phyloP scores from a whole-genome alignment of 2,329 filamentous ascomycete species.

The Hymenoscyphus fructigenus region DNA sequence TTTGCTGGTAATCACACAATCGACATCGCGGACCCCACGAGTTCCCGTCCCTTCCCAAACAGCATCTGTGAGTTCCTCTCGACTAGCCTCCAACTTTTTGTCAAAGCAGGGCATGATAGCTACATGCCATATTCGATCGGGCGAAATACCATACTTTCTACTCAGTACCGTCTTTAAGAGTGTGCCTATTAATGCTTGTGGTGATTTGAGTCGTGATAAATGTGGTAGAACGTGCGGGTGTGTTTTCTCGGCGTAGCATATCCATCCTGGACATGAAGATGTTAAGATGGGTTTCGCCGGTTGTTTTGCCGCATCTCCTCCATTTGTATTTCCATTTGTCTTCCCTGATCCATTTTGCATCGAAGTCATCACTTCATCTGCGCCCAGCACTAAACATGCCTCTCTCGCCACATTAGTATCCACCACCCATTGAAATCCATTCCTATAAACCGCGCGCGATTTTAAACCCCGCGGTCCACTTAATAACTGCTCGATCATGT shows the following conservation, averaged over 20 bases:
- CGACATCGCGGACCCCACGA: slow-evolving; percentile 76
- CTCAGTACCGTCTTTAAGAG: slow-evolving; percentile 85
- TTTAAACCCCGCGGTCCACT: slow-evolving; percentile 67
- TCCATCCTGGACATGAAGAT: slow-evolving; percentile 94
- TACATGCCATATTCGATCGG: slow-evolving; percentile 87
- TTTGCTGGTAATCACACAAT: slow-evolving; percentile 96
- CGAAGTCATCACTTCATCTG: slow-evolving; percentile 64
- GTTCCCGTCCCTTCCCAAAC: slow-evolving; percentile 62
- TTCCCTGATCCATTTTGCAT: slow-evolving; percentile 21
- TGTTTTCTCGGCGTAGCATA: slow-evolving; percentile 98
- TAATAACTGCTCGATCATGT: slow-evolving; percentile 81
- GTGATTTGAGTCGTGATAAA: slow-evolving; percentile 87
- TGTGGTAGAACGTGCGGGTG: slow-evolving; percentile 92
- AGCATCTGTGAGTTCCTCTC: slow-evolving; percentile 83
- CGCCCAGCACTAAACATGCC: slow-evolving; percentile 76
- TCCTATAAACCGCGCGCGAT: slow-evolving; percentile 68
- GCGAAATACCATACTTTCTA: slow-evolving; percentile 66
- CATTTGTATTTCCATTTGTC: slow-evolving; percentile 10
- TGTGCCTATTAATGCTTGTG: slow-evolving; percentile 88
- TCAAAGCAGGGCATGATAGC: slow-evolving; percentile 99
- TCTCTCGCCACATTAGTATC: slow-evolving; percentile 86
- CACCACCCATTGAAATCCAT: slow-evolving; percentile 83
- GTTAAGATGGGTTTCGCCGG: slow-evolving; percentile 67
- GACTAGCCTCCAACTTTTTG: slow-evolving; percentile 95
- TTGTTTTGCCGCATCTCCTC: slow-evolving; percentile 15